Evolutionary conservation across 2,329 filamentous ascomycete species (phyloP).

Genomic region (Fusarium beomiforme): DNA sequence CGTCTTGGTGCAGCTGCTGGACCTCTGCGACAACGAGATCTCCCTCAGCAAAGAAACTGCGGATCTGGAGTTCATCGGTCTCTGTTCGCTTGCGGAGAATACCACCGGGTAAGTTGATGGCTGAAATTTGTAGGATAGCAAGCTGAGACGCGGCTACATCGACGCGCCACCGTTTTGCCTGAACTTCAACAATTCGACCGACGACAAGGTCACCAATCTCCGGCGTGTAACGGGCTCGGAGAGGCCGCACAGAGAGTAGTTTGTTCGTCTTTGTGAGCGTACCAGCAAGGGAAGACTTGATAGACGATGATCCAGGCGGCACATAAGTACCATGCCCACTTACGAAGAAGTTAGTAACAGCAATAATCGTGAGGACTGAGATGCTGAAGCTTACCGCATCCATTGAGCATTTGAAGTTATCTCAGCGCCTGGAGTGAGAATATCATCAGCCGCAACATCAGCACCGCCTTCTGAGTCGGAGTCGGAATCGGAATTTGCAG

Average conservation of each 20-base stretch:
- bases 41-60: slow-evolving; percentile 96
- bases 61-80: slow-evolving; percentile 96
- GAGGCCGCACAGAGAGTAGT: slow-evolving; percentile 87
- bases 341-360: slow-evolving; percentile 8
- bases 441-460: slow-evolving; percentile 59
- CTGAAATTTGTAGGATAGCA: slow-evolving; percentile 83
- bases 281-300: slow-evolving; percentile 90
- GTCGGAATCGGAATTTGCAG: slow-evolving; percentile 51
- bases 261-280: slow-evolving; percentile 96
- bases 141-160: slow-evolving; percentile 91
- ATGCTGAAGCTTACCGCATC: slow-evolving; percentile 73
- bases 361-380: not conserved
- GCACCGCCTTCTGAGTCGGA: slow-evolving; percentile 58
- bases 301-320: slow-evolving; percentile 69
- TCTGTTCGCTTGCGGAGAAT: slow-evolving; percentile 91
- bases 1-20: slow-evolving; percentile 87
- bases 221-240: slow-evolving; percentile 92
- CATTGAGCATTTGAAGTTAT: slow-evolving; percentile 95
- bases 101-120: slow-evolving; percentile 94
- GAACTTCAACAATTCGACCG: slow-evolving; percentile 94
- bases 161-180: slow-evolving; percentile 91
- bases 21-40: slow-evolving; percentile 96
- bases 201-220: slow-evolving; percentile 97
- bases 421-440: slow-evolving; percentile 88
- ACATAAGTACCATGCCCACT: slow-evolving; percentile 95